Evolutionary conservation across 352 stramenopile genomes (phyloP).

Genomic region (Globisporangium middletonii): DNA sequence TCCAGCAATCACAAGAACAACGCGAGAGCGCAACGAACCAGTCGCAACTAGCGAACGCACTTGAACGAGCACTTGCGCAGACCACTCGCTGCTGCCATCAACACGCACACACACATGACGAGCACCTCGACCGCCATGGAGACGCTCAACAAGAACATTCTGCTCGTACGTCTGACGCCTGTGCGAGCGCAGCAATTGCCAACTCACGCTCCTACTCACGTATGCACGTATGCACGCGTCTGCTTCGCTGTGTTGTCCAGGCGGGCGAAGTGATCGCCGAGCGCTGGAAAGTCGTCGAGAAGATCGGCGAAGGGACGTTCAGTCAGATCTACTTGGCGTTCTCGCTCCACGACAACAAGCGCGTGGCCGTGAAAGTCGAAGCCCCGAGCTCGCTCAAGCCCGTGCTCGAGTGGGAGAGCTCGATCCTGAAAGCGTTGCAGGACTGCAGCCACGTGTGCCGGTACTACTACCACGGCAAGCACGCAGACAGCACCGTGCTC

Average conservation of each 20-base stretch:
- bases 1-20: background rate
- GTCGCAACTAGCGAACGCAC: background rate
- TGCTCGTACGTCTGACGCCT: slow-evolving; percentile 37
- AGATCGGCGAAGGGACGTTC: slow-evolving; percentile 87
- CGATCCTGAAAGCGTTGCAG: slow-evolving; percentile 82
- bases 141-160: slow-evolving; percentile 77
- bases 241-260: slow-evolving; percentile 17
- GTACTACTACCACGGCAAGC: slow-evolving; percentile 83
- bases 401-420: slow-evolving; percentile 85
- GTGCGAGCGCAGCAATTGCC: background rate
- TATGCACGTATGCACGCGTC: background rate
- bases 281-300: slow-evolving; percentile 82
- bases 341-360: slow-evolving; percentile 60
- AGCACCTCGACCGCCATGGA: slow-evolving; percentile 26
- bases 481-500: slow-evolving; percentile 81
- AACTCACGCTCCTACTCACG: background rate
- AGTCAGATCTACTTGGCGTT: slow-evolving; percentile 88
- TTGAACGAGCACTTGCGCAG: background rate
- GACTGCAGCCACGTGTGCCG: slow-evolving; percentile 78
- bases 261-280: slow-evolving; percentile 77
- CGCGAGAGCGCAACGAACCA: too few species aligned
- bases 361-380: slow-evolving; percentile 84
- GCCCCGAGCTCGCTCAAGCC: slow-evolving; percentile 81
- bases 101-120: background rate
- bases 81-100: background rate